A percentile compares a stretch with the other conserved stretches of the same genome.
These are phyloP conservation scores for Naganishia cerealis DNA, from an alignment of 1,284 basidiomycete species.

Conservation along the genomic window DNA sequence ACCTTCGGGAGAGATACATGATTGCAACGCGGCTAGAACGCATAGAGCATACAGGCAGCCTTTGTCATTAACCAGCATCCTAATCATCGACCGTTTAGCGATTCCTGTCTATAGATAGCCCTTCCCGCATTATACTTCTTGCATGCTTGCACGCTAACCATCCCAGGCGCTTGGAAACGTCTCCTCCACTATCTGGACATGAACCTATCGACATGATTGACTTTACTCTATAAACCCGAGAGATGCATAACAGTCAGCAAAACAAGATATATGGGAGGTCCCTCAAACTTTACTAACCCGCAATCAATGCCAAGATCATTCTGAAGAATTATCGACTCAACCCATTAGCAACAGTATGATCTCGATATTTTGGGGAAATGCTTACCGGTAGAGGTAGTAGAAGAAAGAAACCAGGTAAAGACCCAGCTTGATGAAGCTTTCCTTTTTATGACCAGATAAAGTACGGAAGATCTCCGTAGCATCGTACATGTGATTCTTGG, in stretches of 20 bases:
- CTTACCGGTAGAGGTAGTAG: slow-evolving; percentile 92
- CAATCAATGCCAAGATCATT: slow-evolving; percentile 35
- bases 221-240: background rate
- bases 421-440: slow-evolving; percentile 92
- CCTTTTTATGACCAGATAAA: slow-evolving; percentile 89
- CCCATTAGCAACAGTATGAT: slow-evolving; percentile 90
- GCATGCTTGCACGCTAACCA: background rate
- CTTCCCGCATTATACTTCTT: background rate
- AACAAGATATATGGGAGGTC: too few species aligned
- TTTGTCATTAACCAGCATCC: background rate
- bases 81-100: background rate
- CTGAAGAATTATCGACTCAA: slow-evolving; percentile 35
- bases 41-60: background rate
- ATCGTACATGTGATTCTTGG: slow-evolving; percentile 97
- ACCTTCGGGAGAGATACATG: background rate
- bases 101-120: background rate
- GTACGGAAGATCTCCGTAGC: slow-evolving; percentile 99
- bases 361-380: slow-evolving; percentile 71
- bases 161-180: background rate
- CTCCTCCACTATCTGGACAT: background rate
- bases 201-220: background rate
- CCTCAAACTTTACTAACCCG: slow-evolving; percentile 25
- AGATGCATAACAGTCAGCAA: background rate
- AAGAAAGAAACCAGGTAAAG: slow-evolving; percentile 94
- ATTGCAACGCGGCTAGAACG: background rate